phyloP scores from a whole-genome alignment of 805 yeast species.

The Teunomyces panamensis region DNA sequence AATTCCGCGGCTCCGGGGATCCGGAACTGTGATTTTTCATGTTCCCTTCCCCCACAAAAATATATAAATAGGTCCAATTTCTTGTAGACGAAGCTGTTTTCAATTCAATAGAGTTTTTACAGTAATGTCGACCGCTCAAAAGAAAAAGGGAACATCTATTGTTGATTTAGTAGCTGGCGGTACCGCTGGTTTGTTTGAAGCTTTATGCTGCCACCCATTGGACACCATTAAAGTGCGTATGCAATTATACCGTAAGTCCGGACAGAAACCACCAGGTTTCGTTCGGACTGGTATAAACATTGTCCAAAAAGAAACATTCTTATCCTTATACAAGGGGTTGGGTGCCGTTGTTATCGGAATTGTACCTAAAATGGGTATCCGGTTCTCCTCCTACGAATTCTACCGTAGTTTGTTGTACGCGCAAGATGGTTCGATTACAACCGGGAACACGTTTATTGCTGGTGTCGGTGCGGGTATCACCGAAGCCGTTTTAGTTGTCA shows the following conservation, averaged over 20 bases:
- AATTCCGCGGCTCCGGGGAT: constrained; percentile 2
- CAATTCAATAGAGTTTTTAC: neutral
- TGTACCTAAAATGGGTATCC: constrained; percentile 96
- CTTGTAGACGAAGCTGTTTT: neutral
- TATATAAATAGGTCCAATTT: constrained; percentile 1
- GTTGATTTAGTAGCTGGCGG: constrained; percentile 89
- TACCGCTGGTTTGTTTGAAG: constrained; percentile 95
- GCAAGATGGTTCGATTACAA: constrained; percentile 62
- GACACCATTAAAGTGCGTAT: constrained; percentile 96
- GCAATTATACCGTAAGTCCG: constrained; percentile 78
- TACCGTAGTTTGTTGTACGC: constrained; percentile 69
- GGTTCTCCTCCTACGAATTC: constrained; percentile 92
- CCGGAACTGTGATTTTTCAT: neutral
- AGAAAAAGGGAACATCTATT: constrained; percentile 41
- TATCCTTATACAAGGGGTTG: constrained; percentile 89
- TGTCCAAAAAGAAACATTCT: constrained; percentile 73
- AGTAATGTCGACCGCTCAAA: constrained; percentile 8
- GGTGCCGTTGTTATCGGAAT: constrained; percentile 98
- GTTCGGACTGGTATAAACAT: constrained; percentile 76
- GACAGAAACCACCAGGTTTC: constrained; percentile 84
- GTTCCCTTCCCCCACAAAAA: constrained; percentile 1
- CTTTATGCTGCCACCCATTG: constrained; percentile 96
- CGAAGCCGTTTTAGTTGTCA: constrained; percentile 91
- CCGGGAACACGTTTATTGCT: constrained; percentile 77
- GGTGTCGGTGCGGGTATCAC: constrained; percentile 98